phyloP scores from a whole-genome alignment of 2,329 filamentous ascomycete genomes.

The Boeremia exigua region DNA sequence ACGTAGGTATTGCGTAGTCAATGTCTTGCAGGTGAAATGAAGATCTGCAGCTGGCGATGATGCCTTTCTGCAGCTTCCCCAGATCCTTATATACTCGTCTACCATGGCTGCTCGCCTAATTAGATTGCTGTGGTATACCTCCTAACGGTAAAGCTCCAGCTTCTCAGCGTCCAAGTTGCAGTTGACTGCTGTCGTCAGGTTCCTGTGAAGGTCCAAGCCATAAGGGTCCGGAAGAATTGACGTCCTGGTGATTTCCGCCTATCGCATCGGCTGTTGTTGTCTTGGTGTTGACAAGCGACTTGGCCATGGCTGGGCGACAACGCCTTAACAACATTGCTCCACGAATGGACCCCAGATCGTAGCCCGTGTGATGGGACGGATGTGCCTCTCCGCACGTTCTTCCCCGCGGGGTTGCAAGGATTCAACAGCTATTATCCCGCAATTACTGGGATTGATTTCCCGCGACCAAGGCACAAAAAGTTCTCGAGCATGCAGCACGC shows the following conservation, averaged over 20 bases:
- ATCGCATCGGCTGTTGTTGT: slow-evolving; percentile 6
- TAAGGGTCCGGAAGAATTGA: slow-evolving; percentile 16
- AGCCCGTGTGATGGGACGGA: slow-evolving; percentile 1
- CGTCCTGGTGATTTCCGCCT: slow-evolving; percentile 10
- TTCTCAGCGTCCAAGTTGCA: slow-evolving; percentile 8
- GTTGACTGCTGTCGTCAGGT: slow-evolving; percentile 8
- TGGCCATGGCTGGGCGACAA: slow-evolving; percentile 12
- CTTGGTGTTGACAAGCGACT: slow-evolving; percentile 18
- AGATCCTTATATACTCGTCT: slow-evolving; percentile 15
- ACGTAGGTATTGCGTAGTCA: neutral
- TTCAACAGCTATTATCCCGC: slow-evolving; percentile 4
- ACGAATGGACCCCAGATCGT: slow-evolving; percentile 18
- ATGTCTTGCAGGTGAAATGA: slow-evolving; percentile 7
- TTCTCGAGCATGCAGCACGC: neutral
- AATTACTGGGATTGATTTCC: neutral
- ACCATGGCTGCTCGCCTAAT: slow-evolving; percentile 4
- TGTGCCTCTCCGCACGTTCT: slow-evolving; percentile 2
- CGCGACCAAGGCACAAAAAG: neutral
- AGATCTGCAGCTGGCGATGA: slow-evolving; percentile 15
- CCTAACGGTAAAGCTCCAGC: slow-evolving; percentile 4
- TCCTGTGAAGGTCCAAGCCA: slow-evolving; percentile 16
- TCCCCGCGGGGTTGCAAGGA: slow-evolving; percentile 10
- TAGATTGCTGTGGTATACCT: neutral
- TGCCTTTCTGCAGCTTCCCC: slow-evolving; percentile 12
- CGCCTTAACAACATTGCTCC: slow-evolving; percentile 17